Base-by-base conservation (phyloP, 192 early-diverging fungal species). In the Backusella liffmaniae region DNA sequence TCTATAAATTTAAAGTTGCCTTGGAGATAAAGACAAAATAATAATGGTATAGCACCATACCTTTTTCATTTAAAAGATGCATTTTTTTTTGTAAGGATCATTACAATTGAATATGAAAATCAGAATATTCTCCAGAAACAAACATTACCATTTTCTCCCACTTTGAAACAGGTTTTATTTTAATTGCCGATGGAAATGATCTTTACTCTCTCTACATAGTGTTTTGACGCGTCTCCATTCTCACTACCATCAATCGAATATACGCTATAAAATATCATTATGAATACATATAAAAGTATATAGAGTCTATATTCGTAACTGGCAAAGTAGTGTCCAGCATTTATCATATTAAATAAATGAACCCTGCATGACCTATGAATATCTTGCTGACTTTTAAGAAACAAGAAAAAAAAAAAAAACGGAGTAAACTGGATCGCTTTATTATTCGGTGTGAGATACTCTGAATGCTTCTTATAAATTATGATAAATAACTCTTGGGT, bases 81-180 rank as follows among this genome's bases (percentile, higher is more conserved):
- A 44, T 44, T 16, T 44, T 16, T 42, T 42, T 44, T 5, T 15
- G 37, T 39, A 39, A 39, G 7, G 37, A 39, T 10, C 10, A 21
- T 18, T 6, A 16, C 3, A n/a, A 18, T 53, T 23, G 18, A 23
- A 26, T 56, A 56, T 23, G 21, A 56, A 56, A 56, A 56, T 26
- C 53, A 56, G n/a, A 2, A 62, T 29, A 62, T 62, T 62, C 56
- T 62, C 9, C 56, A 62, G 56, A 62, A 62, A 62, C 56, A 49
- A n/a, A 1, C 6, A 16, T 49, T 49, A n/a, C 5, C 18, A 62
- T 29, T 62, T 62, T 62, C 53, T 23, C 7, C 8, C 7, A 29
- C 12, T 29, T 23, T 62, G 56, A 62, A 62, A 62, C 56, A 62
- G 26, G 56, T 62, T 62, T 62, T 62, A 26, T 62, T 62, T 62